Percentiles rank a stretch among this genome's conserved stretches.
Evolutionary conservation across 1,284 basidiomycete genomes (phyloP).

Genomic region (Austroboletus niveus): DNA sequence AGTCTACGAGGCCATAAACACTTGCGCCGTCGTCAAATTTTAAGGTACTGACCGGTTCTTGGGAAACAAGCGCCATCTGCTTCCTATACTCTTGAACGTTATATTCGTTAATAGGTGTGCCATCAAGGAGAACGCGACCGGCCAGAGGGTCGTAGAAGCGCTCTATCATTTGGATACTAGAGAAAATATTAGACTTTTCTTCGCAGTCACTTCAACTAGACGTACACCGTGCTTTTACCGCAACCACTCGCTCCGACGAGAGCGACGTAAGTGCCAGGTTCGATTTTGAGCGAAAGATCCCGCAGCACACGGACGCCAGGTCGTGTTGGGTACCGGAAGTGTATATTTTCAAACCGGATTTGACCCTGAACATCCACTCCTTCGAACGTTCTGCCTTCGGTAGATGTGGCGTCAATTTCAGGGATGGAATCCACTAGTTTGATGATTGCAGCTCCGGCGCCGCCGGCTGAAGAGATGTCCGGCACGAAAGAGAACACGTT

Average conservation of each 20-base stretch:
- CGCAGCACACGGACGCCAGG: constrained; percentile 85
- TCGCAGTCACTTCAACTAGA: constrained; percentile 6
- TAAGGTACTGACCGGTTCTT: constrained; percentile 62
- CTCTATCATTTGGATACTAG: constrained; percentile 80
- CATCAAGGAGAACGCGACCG: constrained; percentile 79
- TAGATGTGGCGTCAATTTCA: constrained; percentile 80
- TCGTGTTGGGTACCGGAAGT: constrained; percentile 94
- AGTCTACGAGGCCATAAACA: constrained; percentile 37
- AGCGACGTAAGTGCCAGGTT: constrained; percentile 91
- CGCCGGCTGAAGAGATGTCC: constrained; percentile 86
- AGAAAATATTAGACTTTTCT: not conserved
- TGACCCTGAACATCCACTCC: constrained; percentile 60
- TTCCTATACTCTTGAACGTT: constrained; percentile 86
- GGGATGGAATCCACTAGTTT: constrained; percentile 77
- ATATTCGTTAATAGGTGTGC: constrained; percentile 73
- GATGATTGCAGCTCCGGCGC: constrained; percentile 77
- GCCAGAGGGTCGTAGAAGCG: constrained; percentile 84
- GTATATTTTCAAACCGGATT: constrained; percentile 79
- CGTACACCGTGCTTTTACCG: constrained; percentile 86
- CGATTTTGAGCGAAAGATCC: constrained; percentile 74
- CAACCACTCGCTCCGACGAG: constrained; percentile 89
- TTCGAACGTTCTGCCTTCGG: constrained; percentile 61
- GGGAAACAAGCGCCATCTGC: constrained; percentile 86
- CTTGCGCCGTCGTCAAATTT: not conserved
- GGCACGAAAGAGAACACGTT: constrained; percentile 93